phyloP scores from a whole-genome alignment of 768 basidiomycete genomes.

The Leccinum arenicola region DNA sequence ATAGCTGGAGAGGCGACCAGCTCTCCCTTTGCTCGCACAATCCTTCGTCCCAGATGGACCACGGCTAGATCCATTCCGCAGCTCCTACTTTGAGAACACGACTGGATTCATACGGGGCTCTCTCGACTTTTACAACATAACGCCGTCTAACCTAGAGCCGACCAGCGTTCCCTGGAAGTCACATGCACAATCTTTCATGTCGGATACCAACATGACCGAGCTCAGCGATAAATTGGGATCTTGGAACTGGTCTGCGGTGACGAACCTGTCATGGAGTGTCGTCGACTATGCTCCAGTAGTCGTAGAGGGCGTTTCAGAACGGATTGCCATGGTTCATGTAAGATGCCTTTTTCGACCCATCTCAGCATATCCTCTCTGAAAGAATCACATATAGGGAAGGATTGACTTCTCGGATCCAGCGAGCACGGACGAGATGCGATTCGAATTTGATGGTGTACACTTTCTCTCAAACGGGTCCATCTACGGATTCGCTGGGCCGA shows the following conservation, averaged over 20 bases:
- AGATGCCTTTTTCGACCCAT: constrained; percentile 25
- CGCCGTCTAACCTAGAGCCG: constrained; percentile 42
- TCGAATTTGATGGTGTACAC: constrained; percentile 79
- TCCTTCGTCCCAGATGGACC: constrained; percentile 45
- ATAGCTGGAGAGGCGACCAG: constrained; percentile 47
- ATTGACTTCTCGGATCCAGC: constrained; percentile 59
- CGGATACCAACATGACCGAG: constrained; percentile 48
- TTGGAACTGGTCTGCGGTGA: constrained; percentile 71
- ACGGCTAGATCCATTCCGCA: constrained; percentile 40
- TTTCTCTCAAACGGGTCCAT: constrained; percentile 70
- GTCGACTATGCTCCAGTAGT: constrained; percentile 52
- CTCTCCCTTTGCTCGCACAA: constrained; percentile 46
- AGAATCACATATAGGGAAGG: constrained; percentile 49
- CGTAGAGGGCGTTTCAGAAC: constrained; percentile 38
- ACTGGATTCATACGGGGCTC: constrained; percentile 77
- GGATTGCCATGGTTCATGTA: constrained; percentile 65
- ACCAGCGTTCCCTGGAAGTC: constrained; percentile 45
- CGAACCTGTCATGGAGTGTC: constrained; percentile 63
- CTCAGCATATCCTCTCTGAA: constrained; percentile 5
- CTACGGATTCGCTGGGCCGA: constrained; percentile 68
- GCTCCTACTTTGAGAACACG: constrained; percentile 71
- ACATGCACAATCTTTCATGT: constrained; percentile 49
- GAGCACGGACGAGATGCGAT: constrained; percentile 54
- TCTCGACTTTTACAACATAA: constrained; percentile 61
- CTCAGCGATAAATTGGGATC: constrained; percentile 45